These are phyloP conservation scores for Hyphopichia buzzinii DNA, from an alignment of 1,139 yeast genomes.

Conservation along the genomic window DNA sequence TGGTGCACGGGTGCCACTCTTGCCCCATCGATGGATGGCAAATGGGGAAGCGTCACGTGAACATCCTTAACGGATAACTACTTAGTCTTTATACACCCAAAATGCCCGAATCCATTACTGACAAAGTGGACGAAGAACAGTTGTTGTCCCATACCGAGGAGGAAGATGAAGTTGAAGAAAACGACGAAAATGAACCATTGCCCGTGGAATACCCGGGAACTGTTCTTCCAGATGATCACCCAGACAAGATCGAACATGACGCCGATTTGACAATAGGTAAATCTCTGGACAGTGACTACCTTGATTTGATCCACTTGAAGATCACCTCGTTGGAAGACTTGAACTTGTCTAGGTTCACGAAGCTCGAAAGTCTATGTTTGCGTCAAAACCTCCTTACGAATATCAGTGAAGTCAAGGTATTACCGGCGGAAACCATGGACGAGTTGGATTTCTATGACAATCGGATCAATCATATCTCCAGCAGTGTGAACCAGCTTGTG, in stretches of 20 bases:
- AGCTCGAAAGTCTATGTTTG: conserved; percentile 63
- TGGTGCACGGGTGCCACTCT: too few relatives aligned
- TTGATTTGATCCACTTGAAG: conserved; percentile 80
- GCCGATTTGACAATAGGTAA: conserved; percentile 62
- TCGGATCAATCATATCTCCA: conserved; percentile 80
- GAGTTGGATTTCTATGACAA: conserved; percentile 92
- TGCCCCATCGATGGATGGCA: too few relatives aligned
- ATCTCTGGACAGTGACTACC: conserved; percentile 59
- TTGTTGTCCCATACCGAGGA: conserved; percentile 16
- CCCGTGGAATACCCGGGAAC: conserved; percentile 47
- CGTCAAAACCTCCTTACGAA: conserved; percentile 83
- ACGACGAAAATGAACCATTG: conserved; percentile 24
- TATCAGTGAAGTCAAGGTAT: conserved; percentile 63
- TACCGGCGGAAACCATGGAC: conserved; percentile 54
- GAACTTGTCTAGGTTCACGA: conserved; percentile 55
- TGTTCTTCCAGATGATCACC: conserved; percentile 55
- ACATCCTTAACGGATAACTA: too few relatives aligned
- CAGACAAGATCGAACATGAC: conserved; percentile 45
- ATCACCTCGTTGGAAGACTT: conserved; percentile 67
- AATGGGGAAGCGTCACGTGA: too few relatives aligned
- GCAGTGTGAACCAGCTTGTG: conserved; percentile 57
- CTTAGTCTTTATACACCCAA: too few relatives aligned
- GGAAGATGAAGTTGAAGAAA: conserved; percentile 19
- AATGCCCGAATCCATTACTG: too few relatives aligned
- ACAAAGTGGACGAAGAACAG: too few relatives aligned